These are phyloP conservation scores for Gaeumannomyces tritici DNA, from an alignment of 2,329 filamentous ascomycete genomes.

Conservation along the genomic window DNA sequence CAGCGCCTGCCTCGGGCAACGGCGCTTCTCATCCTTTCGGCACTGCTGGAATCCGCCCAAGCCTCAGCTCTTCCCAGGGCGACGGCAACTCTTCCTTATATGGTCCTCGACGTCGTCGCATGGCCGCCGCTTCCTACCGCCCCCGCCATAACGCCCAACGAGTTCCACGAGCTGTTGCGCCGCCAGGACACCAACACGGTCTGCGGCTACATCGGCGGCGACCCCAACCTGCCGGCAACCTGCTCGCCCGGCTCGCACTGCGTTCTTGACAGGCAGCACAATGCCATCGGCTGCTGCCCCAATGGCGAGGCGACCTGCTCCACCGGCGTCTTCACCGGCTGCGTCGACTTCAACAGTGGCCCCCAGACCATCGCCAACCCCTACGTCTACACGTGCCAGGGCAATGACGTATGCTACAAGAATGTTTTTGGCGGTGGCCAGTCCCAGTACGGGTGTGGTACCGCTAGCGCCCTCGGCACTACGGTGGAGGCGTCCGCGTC, in stretches of 20 bases:
- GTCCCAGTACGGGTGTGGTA: conserved; percentile 48
- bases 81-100: conserved; percentile 17
- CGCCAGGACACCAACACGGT: conserved; percentile 40
- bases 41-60: conserved; percentile 13
- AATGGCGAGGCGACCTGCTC: conserved; percentile 38
- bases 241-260: conserved; percentile 45
- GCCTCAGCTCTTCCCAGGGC: conserved; percentile 15
- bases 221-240: conserved; percentile 42
- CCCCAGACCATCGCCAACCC: conserved; percentile 42
- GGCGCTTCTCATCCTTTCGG: conserved; percentile 18
- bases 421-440: conserved; percentile 46
- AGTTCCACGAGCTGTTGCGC: conserved; percentile 24
- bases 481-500: conserved; percentile 36
- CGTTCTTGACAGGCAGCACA: conserved; percentile 32
- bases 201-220: conserved; percentile 47
- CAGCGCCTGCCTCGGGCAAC: conserved; percentile 18
- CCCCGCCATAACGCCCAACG: conserved; percentile 23
- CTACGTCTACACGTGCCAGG: conserved; percentile 46
- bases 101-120: conserved; percentile 20
- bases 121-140: conserved; percentile 28
- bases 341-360: conserved; percentile 41
- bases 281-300: conserved; percentile 31
- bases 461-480: conserved; percentile 35
- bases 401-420: conserved; percentile 40
- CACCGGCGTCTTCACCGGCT: conserved; percentile 46